phyloP scores from a whole-genome alignment of 208 protist genomes.

The Porcisia hertigi region DNA sequence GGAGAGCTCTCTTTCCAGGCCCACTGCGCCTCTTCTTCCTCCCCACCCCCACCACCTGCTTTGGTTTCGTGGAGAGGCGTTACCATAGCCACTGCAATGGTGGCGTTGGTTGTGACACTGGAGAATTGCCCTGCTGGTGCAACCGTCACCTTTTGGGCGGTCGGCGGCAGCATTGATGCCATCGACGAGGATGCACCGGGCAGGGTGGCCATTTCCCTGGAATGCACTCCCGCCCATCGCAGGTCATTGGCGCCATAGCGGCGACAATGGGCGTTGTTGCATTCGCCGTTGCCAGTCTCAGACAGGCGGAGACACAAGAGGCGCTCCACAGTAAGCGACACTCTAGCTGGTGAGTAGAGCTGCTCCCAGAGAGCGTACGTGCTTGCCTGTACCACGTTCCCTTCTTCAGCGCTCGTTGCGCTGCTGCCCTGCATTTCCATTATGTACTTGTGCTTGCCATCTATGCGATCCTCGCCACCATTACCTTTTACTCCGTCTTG shows the following conservation, averaged over 20 bases:
- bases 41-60: not conserved
- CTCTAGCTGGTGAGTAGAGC: constrained; percentile 37
- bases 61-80: not conserved
- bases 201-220: not conserved
- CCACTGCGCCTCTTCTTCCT: not conserved
- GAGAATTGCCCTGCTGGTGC: not conserved
- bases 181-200: not conserved
- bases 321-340: constrained; percentile 37
- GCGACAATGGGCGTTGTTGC: not conserved
- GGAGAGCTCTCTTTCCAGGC: not conserved
- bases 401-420: not conserved
- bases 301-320: constrained; percentile 25
- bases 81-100: not conserved
- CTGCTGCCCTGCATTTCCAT: not conserved
- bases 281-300: not conserved
- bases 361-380: constrained; percentile 65
- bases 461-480: not conserved
- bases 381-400: constrained; percentile 19
- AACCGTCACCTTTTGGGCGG: not conserved
- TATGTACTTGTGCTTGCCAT: not conserved
- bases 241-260: not conserved
- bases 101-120: not conserved
- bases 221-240: not conserved
- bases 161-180: constrained; percentile 2
- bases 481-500: not conserved